A percentile compares a stretch with the other conserved stretches of the same genome.
Conservation (phyloP, 2,329 filamentous ascomycete genomes). For the Fusarium sp. region DNA sequence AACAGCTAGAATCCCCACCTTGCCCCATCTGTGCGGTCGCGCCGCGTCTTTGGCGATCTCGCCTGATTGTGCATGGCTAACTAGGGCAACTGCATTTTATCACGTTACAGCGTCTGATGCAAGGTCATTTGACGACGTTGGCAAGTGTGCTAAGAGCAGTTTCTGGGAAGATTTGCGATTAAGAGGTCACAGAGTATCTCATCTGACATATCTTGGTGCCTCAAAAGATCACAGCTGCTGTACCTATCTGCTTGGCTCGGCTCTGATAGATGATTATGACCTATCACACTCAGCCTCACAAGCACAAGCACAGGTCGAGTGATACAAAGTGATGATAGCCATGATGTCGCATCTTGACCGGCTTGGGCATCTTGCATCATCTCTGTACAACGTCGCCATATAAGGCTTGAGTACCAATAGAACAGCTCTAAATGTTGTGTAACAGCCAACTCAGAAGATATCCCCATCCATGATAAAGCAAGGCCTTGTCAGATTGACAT, state of each 20-base stretch:
- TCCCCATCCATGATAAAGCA: conserved; percentile 4
- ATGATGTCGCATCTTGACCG: conserved; percentile 16
- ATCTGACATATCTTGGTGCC: background rate
- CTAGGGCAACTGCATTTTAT: conserved; percentile 32
- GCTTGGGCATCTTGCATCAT: conserved; percentile 26
- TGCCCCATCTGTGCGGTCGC: conserved; percentile 41
- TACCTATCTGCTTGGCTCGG: background rate
- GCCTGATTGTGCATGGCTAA: conserved; percentile 37
- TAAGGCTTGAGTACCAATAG: conserved; percentile 23
- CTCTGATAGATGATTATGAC: background rate
- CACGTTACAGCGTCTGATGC: conserved; percentile 21
- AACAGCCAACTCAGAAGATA: conserved; percentile 29
- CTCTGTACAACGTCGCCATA: conserved; percentile 22
- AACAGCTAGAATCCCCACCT: conserved; percentile 18
- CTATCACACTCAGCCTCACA: background rate
- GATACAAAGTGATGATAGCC: conserved; percentile 10
- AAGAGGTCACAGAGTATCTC: background rate
- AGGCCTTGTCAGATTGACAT: conserved; percentile 10
- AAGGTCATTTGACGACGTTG: background rate
- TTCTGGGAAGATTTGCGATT: background rate
- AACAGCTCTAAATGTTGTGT: conserved; percentile 1
- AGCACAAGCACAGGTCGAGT: background rate
- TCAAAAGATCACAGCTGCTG: background rate
- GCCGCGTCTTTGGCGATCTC: conserved; percentile 39
- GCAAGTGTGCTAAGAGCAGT: background rate